These are phyloP conservation scores for Aspergillus sp. DNA, from an alignment of 2,329 filamentous ascomycete genomes.

Conservation along the genomic window DNA sequence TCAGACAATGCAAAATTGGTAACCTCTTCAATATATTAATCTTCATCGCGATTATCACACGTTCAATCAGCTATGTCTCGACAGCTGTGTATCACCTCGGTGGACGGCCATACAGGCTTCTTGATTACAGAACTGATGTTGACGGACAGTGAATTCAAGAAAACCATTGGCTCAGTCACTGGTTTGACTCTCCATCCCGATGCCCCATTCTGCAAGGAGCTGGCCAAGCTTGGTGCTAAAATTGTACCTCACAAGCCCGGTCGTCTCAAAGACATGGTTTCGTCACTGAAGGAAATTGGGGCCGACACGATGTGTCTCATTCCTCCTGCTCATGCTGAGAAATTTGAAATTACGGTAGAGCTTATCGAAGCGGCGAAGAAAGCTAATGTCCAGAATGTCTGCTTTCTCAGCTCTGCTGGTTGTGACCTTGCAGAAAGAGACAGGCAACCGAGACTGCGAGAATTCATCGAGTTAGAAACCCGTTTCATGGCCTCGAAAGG, in stretches of 20 bases:
- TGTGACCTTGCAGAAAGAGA: conserved; percentile 48
- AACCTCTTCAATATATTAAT: no score
- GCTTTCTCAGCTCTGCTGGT: conserved; percentile 46
- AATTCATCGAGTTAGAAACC: conserved; percentile 49
- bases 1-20: no score
- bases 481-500: conserved; percentile 43
- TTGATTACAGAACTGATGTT: conserved; percentile 48
- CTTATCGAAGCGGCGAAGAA: conserved; percentile 43
- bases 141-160: conserved; percentile 36
- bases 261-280: conserved; percentile 33
- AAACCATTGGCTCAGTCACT: conserved; percentile 36
- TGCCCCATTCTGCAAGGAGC: conserved; percentile 35
- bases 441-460: conserved; percentile 46
- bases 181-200: conserved; percentile 30
- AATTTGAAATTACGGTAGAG: conserved; percentile 43
- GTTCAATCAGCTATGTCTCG: conserved; percentile 46
- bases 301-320: conserved; percentile 48
- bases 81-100: conserved; percentile 46
- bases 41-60: no score
- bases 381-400: conserved; percentile 42
- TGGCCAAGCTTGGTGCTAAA: conserved; percentile 38
- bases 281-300: conserved; percentile 39
- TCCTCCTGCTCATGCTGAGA: conserved; percentile 44
- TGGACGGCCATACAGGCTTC: conserved; percentile 49
- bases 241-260: conserved; percentile 42